Evolutionary conservation across 352 stramenopile species (phyloP), one percentile per base, ranked within the genome.

Genomic region (Pythium brassicae): DNA sequence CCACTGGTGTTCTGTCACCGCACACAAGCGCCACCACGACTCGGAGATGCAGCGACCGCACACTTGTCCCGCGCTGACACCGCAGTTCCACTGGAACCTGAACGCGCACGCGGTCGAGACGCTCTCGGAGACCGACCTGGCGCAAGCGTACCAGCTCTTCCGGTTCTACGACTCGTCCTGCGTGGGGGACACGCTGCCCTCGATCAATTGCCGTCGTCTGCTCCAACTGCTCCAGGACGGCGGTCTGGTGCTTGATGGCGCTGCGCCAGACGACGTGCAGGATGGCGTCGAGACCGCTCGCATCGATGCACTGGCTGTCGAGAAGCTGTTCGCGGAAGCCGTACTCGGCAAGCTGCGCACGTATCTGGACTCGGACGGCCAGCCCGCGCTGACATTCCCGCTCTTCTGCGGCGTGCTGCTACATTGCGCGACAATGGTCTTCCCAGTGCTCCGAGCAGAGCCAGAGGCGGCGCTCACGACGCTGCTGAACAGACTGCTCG

Each of bases 111-210:
- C 70, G 11, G 39, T 77, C 3, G 48, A 69, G 35, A 57, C 50
- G 17, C 55, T 86, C 25, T 58, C 55, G 3, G 20, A 55, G 10
- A 20, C 46, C 4, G 71, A 86, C 20, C 45, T 76, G 6, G 48
- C 61, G 22, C 54, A 74, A 39, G 64, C 84, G n/a, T 81, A 88
- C 40, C 53, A 65, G 12, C 34, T 86, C 23, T 86, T 86, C 57
- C 57, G 63, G 14, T 84, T 88, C 51, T 88, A 86, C 59, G 72
- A 86, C 45, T 86, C 77, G 2, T 86, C 77, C 9, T 57, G 57
- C 29, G n/a, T 55, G 14, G 72, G 68, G 9, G 77, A 86, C 56
- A 25, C 53, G 25, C 47, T 86, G 15, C 72, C 77, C 4, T 77
- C 77, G 3, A 77, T 88, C 53, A 72, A 76, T 53, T 73, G 61